phyloP scores from a whole-genome alignment of 2,329 filamentous ascomycete genomes.

The Exserohilum rostratum region DNA sequence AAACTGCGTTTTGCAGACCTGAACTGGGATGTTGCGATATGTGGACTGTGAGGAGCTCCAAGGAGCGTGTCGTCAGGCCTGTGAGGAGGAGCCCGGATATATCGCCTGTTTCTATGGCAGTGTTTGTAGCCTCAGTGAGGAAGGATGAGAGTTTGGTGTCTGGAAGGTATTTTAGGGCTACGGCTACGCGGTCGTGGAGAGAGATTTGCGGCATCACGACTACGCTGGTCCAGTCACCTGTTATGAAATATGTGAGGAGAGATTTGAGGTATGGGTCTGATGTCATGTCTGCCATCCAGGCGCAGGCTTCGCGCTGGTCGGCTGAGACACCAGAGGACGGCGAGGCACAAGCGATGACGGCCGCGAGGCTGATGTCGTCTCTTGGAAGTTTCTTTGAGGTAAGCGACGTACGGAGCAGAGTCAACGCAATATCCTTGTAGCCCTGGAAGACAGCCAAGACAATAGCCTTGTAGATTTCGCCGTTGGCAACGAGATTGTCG shows the following conservation, averaged over 20 bases:
- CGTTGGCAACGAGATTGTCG: conserved; percentile 58
- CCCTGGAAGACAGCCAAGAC: conserved; percentile 78
- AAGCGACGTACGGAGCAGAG: conserved; percentile 72
- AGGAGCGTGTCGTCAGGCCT: conserved; percentile 73
- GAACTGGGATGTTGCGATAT: conserved; percentile 68
- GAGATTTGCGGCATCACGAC: conserved; percentile 75
- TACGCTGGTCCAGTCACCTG: conserved; percentile 76
- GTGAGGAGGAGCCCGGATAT: conserved; percentile 79
- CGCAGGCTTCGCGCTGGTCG: conserved; percentile 66
- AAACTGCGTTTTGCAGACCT: conserved; percentile 78
- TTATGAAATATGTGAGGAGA: conserved; percentile 77
- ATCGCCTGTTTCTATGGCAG: conserved; percentile 69
- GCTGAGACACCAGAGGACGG: conserved; percentile 53
- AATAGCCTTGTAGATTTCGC: conserved; percentile 74
- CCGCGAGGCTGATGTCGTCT: conserved; percentile 56
- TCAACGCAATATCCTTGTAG: conserved; percentile 69
- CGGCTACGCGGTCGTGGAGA: conserved; percentile 73
- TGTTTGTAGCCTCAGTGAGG: conserved; percentile 60
- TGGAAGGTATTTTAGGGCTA: conserved; percentile 75
- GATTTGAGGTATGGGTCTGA: conserved; percentile 81
- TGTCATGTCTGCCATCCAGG: conserved; percentile 67
- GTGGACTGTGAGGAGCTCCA: conserved; percentile 78
- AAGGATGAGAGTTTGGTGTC: conserved; percentile 55
- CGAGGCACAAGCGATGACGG: conserved; percentile 55
- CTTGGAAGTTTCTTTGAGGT: conserved; percentile 66